Evolutionary conservation across 2,329 filamentous ascomycete species (phyloP), one percentile per base, ranked within the genome.

Genomic region (Hymenoscyphus occultus): DNA sequence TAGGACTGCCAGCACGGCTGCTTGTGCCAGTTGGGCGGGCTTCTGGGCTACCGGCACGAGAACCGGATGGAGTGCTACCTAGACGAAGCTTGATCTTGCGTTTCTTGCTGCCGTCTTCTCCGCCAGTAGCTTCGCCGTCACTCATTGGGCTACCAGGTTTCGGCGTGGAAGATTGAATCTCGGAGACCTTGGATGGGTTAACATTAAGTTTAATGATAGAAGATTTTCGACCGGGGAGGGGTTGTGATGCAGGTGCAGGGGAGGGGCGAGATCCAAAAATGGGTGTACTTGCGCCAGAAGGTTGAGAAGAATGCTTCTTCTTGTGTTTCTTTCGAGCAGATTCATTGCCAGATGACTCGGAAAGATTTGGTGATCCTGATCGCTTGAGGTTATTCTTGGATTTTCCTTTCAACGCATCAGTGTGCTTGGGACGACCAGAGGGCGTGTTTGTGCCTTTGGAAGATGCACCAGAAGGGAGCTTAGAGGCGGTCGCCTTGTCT

Each of bases 301-400:
- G 78, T 62, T 80, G 76, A 14, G 83, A 82, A 16, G 80, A 74
- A 1, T 86, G 84, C 75, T 90, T 90, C 79, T 89, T 91, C 74
- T 90, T 86, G 75, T 84, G 86, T 80, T 91, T 92, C 79, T 95
- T 93, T 70, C 90, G 89, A 31, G 88, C 86, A 0, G 91, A 94
- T 76, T 98, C 94, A 71, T 93, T 96, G 62, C 92, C 94, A 75
- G 92, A 96, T 10, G 92, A 92, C 75, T 98, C 94, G 0, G 75
- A 97, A 39, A 91, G 83, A 69, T 93, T 90, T 2, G 93, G 92
- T 16, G 93, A 97, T 19, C 93, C 92, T 39, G 91, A 85, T 39
- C 94, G 88, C 80, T 97, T 97, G 61, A 94, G 84, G 39, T 86
- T 88, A 71, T 78, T 77, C 39, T 84, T 74, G 3, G 75, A 74